These are phyloP conservation scores for Saxispiralis lemnorum DNA, from an alignment of 495 filamentous ascomycete species.

Conservation along the genomic window DNA sequence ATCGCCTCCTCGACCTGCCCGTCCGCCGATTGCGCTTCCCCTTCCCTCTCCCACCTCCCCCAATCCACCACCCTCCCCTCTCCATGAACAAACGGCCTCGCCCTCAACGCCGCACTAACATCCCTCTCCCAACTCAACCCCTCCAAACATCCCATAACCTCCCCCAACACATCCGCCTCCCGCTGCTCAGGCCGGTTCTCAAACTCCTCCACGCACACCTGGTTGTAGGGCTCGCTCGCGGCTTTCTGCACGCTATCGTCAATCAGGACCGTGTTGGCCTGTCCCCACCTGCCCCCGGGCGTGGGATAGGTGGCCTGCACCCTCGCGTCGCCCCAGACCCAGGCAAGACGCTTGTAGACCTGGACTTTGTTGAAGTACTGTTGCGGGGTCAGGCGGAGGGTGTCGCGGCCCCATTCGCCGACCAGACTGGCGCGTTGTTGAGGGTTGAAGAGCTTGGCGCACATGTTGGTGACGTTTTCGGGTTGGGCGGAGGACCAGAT, in stretches of 20 bases:
- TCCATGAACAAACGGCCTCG: no score
- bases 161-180: slow-evolving; percentile 19
- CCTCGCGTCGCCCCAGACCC: slow-evolving; percentile 45
- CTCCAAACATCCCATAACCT: slow-evolving; percentile 23
- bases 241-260: slow-evolving; percentile 74
- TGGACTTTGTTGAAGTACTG: slow-evolving; percentile 59
- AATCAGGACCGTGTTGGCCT: slow-evolving; percentile 75
- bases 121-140: slow-evolving; percentile 23
- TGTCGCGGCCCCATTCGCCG: slow-evolving; percentile 66
- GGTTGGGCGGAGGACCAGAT: slow-evolving; percentile 79
- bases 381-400: slow-evolving; percentile 40
- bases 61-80: no score
- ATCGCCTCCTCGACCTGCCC: no score
- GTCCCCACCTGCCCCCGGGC: slow-evolving; percentile 38
- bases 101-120: slow-evolving; percentile 19
- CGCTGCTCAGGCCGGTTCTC: slow-evolving; percentile 20
- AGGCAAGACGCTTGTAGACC: slow-evolving; percentile 69
- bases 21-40: no score
- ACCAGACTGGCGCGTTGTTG: slow-evolving; percentile 32
- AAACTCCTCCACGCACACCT: slow-evolving; percentile 67
- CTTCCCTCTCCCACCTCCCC: no score
- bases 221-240: slow-evolving; percentile 63
- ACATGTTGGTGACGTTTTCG: slow-evolving; percentile 48
- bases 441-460: slow-evolving; percentile 33
- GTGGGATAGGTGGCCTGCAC: slow-evolving; percentile 37